Evolutionary conservation across 129 eudicot species (phyloP), one percentile per base, ranked within the genome.

Genomic region (Pseudognaphalium luteoalbum): DNA sequence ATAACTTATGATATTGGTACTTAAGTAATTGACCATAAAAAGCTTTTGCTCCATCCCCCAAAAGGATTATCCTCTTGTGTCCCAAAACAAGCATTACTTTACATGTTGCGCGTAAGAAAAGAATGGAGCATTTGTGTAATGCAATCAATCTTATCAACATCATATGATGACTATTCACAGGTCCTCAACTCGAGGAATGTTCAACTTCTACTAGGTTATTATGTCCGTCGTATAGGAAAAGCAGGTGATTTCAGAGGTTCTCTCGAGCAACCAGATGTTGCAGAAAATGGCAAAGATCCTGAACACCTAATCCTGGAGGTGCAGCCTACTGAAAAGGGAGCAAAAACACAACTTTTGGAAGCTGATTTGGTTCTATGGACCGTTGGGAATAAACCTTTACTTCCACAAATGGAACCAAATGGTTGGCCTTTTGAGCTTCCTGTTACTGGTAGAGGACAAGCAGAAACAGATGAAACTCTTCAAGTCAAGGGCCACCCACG

Each of bases 351-450:
- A 81, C 75, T 65, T 65, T 29, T 95, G 71, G 89, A 87, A 78
- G 99, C 96, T 72, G 97, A 95, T 84, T 80, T 95, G 73, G 97
- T 91, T 77, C 81, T 95, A 62, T 95, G 97, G 99, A 91, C 99
- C 39, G 94, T 91, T 68, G 99, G 99, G 33, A 85, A 89, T 65
- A 89, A 91, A 84, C 87, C 97, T 56, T 87, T 81, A 52, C 97
- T 95, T 81, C 92, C 99, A 58, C 66, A 86, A 65, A 4, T 89
- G 77, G 93, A 89, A 78, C 75, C 90, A 32, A 66, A 74, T 71
- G 87, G 80, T 76, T 77, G 81, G 82, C 90, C 96, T 77, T 78
- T 77, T 80, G 78, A 84, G 80, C 93, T 95, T 86, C 97, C 99
- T 71, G 89, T 89, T 67, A 95, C 87, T 73, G 87, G 83, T 17